Conservation (phyloP, 805 yeast genomes). For the Candida qinlingensis region DNA sequence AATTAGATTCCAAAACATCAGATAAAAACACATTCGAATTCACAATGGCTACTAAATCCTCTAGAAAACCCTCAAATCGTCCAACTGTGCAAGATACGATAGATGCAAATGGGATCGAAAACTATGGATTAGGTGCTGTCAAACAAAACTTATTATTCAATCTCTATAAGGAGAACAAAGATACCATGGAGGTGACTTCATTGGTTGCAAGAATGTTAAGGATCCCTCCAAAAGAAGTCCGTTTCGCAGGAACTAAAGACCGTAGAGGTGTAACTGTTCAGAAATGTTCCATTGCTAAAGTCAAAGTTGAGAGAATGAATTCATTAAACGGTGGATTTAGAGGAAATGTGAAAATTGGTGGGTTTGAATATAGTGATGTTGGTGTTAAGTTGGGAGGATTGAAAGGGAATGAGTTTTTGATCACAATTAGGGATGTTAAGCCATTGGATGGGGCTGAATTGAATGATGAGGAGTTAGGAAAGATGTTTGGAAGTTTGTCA, state of each 20-base stretch:
- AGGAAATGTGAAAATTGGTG: conserved; percentile 70
- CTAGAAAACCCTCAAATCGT: conserved; percentile 24
- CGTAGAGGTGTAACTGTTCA: conserved; percentile 95
- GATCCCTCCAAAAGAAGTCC: conserved; percentile 62
- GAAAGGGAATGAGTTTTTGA: conserved; percentile 81
- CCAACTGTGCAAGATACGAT: conserved; percentile 29
- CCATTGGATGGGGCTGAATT: conserved; percentile 20
- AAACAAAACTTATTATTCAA: conserved; percentile 70
- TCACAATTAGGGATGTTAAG: conserved; percentile 73
- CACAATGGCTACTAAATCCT: conserved; percentile 43
- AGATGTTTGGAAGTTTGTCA: conserved; percentile 52
- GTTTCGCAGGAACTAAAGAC: conserved; percentile 95
- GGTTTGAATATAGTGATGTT: conserved; percentile 59
- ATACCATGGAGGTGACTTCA: conserved; percentile 92
- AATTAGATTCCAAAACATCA: conserved; percentile 76
- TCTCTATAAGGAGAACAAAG: conserved; percentile 90
- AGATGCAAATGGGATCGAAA: conserved; percentile 47
- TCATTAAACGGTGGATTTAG: conserved; percentile 69
- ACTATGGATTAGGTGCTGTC: conserved; percentile 70
- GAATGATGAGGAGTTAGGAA: conserved; percentile 39
- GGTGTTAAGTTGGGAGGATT: conserved; percentile 76
- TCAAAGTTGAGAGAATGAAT: conserved; percentile 69
- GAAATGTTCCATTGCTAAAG: conserved; percentile 60
- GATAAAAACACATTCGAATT: conserved; percentile 60
- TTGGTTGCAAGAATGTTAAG: conserved; percentile 67